phyloP scores from a whole-genome alignment of 2,329 filamentous ascomycete species.

The Fusarium sp. region DNA sequence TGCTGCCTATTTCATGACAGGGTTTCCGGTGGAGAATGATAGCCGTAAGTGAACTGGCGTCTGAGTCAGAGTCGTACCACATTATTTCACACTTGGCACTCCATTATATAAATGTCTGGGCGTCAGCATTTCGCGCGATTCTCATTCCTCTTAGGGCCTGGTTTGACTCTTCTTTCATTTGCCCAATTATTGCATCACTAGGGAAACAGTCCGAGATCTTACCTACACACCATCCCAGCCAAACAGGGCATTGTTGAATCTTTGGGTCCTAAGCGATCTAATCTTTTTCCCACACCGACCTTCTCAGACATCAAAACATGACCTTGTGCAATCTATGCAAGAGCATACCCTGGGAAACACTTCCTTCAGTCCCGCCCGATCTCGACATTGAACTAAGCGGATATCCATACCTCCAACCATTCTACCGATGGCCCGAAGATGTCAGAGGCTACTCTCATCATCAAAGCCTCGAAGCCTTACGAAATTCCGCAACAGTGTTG shows the following conservation, averaged over 20 bases:
- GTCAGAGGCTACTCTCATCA: background rate
- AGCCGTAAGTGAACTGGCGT: background rate
- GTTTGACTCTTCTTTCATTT: too few relatives aligned
- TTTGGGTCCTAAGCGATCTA: background rate
- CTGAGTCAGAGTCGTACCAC: background rate
- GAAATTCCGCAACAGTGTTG: rapidly evolving
- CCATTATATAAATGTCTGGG: background rate
- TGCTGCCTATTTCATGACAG: background rate
- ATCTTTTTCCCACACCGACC: background rate
- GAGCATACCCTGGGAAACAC: background rate
- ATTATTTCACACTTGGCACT: background rate
- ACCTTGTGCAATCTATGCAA: background rate
- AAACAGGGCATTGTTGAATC: too few relatives aligned
- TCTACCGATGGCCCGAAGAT: background rate
- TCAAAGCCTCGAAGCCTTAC: background rate
- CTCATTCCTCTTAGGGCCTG: background rate
- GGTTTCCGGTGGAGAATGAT: background rate
- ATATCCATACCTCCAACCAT: background rate
- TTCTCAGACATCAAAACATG: constrained; percentile 1
- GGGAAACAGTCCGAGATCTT: too few relatives aligned
- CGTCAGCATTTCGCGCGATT: background rate
- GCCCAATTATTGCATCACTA: too few relatives aligned
- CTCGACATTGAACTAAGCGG: background rate
- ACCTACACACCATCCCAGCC: too few relatives aligned
- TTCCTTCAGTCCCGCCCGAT: background rate